Evolutionary conservation across 1,139 yeast genomes (phyloP).

Genomic region (Yamadazyma trypodendri): DNA sequence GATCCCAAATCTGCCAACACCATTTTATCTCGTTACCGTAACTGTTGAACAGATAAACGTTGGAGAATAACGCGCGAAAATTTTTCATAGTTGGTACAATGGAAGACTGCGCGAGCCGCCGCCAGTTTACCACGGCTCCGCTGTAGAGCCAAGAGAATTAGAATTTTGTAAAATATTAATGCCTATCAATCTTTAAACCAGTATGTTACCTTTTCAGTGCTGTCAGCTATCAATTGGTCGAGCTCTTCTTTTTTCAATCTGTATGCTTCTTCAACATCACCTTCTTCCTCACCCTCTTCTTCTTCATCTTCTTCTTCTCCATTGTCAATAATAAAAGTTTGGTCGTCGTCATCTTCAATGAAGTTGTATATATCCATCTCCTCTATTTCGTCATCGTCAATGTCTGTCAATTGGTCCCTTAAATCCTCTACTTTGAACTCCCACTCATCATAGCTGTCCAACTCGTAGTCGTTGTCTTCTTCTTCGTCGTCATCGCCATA

Average conservation of each 20-base stretch:
- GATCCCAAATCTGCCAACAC: constrained; percentile 94
- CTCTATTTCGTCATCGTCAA: constrained; percentile 12
- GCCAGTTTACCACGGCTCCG: neutral
- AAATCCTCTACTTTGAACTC: constrained; percentile 15
- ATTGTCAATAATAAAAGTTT: constrained; percentile 17
- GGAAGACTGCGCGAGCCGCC: neutral
- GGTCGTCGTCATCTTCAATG: constrained; percentile 18
- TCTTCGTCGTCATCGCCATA: constrained; percentile 15
- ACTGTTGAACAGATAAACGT: neutral
- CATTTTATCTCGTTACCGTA: constrained; percentile 41
- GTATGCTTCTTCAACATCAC: constrained; percentile 6
- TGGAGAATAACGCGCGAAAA: constrained; percentile 4
- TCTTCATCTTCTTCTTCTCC: constrained; percentile 16
- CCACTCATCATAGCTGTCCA: constrained; percentile 20
- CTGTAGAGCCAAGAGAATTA: too few relatives aligned
- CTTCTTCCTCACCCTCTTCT: constrained; percentile 16
- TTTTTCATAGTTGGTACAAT: neutral
- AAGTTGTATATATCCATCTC: constrained; percentile 11
- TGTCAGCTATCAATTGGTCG: constrained; percentile 8
- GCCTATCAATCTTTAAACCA: constrained; percentile 13
- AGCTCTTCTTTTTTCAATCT: constrained; percentile 10
- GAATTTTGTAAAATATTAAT: too few relatives aligned
- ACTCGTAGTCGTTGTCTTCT: constrained; percentile 19
- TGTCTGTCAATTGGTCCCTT: constrained; percentile 16
- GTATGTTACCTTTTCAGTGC: constrained; percentile 6